These are phyloP conservation scores for Ceratocystis alfenasii DNA, from an alignment of 2,329 filamentous ascomycete genomes.

Conservation along the genomic window DNA sequence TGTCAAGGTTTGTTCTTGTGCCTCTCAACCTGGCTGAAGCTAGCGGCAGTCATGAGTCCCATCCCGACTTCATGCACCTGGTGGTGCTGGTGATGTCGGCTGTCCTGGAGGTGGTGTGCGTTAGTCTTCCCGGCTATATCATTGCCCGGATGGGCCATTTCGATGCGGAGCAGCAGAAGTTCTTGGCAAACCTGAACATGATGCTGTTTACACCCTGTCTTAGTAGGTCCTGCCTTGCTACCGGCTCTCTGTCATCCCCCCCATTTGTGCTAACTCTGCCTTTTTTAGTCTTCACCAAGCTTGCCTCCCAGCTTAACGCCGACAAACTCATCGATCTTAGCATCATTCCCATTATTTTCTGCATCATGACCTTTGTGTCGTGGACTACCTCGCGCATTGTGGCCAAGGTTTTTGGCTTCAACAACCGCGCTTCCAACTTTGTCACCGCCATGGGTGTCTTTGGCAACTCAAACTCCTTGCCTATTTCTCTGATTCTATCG, in stretches of 20 bases:
- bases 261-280: neutral
- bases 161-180: constrained; percentile 90
- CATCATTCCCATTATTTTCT: constrained; percentile 90
- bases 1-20: neutral
- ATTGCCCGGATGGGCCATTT: constrained; percentile 84
- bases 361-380: constrained; percentile 76
- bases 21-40: neutral
- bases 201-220: constrained; percentile 94
- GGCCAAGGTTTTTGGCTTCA: constrained; percentile 65
- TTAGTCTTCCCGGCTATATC: constrained; percentile 87
- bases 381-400: constrained; percentile 63
- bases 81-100: constrained; percentile 84
- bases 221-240: constrained; percentile 44
- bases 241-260: neutral
- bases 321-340: constrained; percentile 82
- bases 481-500: constrained; percentile 89
- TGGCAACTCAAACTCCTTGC: constrained; percentile 94
- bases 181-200: constrained; percentile 91
- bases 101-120: constrained; percentile 87
- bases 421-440: constrained; percentile 80
- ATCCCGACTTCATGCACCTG: constrained; percentile 57
- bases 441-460: constrained; percentile 95
- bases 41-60: constrained; percentile 34
- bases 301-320: constrained; percentile 85
- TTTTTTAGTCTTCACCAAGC: constrained; percentile 70